Evolutionary conservation across 148 eudicot species (phyloP), one percentile per base, ranked within the genome.

Genomic region (Nepenthes gracilis): DNA sequence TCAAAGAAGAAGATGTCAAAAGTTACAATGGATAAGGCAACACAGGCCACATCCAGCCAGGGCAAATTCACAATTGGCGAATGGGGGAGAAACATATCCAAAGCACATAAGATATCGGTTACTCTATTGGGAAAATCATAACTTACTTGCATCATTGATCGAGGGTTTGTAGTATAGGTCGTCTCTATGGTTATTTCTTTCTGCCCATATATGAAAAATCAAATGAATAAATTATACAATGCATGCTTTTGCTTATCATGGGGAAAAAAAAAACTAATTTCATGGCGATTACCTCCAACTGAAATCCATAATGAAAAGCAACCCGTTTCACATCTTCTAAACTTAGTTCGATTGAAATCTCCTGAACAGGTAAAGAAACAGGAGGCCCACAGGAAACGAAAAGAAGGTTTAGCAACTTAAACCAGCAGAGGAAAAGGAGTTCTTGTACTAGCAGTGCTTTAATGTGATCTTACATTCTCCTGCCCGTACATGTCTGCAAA

Each of bases 141-240:
- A 49, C 80, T 75, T 78, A 86, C 99, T 81, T 89, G 99, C 99
- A 94, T 94, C 99, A 94, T 94, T 13, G 99, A 86, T 68, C 79
- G 82, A 35, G 72, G 65, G 65, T 94, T 94, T 72, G 92, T 78
- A 33, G 92, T 83, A 66, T 86, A 94, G 38, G 99, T 83, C 9
- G 99, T 94, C 70, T 77, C 78, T 50, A 94, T 83, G 61, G 79
- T 84, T 55, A 75, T 79, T 71, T 88, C 96, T 61, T 70, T 82
- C 99, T 94, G 90, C 38, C 59, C 3, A 11, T 43, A 68, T 37
- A 9, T 2, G 34, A 45, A 55, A 56, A 2, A 55, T 55, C 36
- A 43, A 14, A 47, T 23, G 9, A 9, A 43, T 33, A 10, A 15
- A 23, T 45, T 32, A 45, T n/a, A 57, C 9, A 5, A 57, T 35